Base-by-base conservation (phyloP, 1,139 yeast species). In the Kurtzmaniella quercitrusa region DNA sequence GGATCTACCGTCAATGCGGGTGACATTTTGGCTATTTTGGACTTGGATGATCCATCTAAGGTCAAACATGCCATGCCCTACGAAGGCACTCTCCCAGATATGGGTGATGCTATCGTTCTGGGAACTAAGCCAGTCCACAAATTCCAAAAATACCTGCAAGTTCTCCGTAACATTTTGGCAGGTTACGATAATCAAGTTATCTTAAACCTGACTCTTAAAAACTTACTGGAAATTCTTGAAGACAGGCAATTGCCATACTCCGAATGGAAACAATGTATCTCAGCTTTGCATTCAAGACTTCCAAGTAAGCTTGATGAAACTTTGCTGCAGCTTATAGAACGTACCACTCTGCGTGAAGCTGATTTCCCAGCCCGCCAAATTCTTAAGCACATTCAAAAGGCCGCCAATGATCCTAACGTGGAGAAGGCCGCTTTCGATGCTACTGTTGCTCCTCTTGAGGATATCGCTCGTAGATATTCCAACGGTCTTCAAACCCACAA, bases 161-260 rank as follows among this genome's bases (percentile, higher is more conserved):
- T 87, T 50, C 74, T 93, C 62, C 71, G 77, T 52, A 86, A 90
- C 65, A 91, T 91, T 51, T 75, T 93, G 60, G 77, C 77, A 44
- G 99, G 99, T 49, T 93, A 79, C 60, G 98, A 94, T 62, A 93
- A 93, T 66, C 98, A 91, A 71, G 95, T 89, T 52, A 87, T 91
- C 51, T 81, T 93, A 95, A 83, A 81, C 55, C 72, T 86, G 14
- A 85, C 96, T 34, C 77, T 93, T 57, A 81, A 82, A 58, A 81
- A 76, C 50, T 73, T 91, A 56, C 76, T 84, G 50, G 83, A 78
- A 44, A 82, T 86, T 29, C 75, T 94, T 66, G 81, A 85, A 60
- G 79, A 88, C 58, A 85, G 81, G 42, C 85, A 85, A 45, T 75
- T 93, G 58, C 99, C 99, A 40, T 93, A 79, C 63, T 87, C 96